phyloP scores from a whole-genome alignment of 163 green algal species.

The Prototheca wickerhamii region DNA sequence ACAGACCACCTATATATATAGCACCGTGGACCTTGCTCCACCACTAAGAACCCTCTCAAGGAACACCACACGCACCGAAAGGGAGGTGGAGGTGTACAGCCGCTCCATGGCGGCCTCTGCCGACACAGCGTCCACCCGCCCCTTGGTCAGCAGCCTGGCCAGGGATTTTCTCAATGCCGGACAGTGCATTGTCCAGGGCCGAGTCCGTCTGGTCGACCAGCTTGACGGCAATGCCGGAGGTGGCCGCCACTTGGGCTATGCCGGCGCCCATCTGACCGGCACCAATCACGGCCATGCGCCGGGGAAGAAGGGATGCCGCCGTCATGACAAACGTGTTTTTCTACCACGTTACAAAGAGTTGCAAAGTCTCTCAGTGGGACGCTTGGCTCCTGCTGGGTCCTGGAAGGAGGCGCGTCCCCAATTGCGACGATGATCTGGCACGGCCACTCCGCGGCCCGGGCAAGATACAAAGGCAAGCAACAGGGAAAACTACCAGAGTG shows the following conservation, averaged over 20 bases:
- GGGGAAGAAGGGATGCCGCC: conserved; percentile 36
- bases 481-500: too few relatives aligned
- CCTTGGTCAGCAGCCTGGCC: conserved; percentile 40
- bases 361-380: too few relatives aligned
- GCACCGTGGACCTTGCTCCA: too few relatives aligned
- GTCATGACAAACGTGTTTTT: background rate
- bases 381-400: too few relatives aligned
- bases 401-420: too few relatives aligned
- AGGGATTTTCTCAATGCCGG: conserved; percentile 31
- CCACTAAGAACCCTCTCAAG: background rate
- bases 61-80: background rate
- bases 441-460: too few relatives aligned
- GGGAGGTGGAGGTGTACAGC: background rate
- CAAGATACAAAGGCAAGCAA: too few relatives aligned
- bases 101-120: conserved; percentile 21
- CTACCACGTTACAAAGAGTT: too few relatives aligned
- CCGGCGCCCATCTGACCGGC: conserved; percentile 78
- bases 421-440: too few relatives aligned
- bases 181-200: conserved; percentile 32
- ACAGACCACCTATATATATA: too few relatives aligned
- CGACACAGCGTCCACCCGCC: conserved; percentile 32
- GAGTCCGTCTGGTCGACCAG: conserved; percentile 40
- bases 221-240: conserved; percentile 39
- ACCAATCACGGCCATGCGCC: conserved; percentile 66
- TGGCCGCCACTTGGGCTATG: conserved; percentile 38